A percentile compares a stretch with the other conserved stretches of the same genome.
phyloP scores from a whole-genome alignment of 2,329 filamentous ascomycete species.

The Rhytidhysteron rufulum region DNA sequence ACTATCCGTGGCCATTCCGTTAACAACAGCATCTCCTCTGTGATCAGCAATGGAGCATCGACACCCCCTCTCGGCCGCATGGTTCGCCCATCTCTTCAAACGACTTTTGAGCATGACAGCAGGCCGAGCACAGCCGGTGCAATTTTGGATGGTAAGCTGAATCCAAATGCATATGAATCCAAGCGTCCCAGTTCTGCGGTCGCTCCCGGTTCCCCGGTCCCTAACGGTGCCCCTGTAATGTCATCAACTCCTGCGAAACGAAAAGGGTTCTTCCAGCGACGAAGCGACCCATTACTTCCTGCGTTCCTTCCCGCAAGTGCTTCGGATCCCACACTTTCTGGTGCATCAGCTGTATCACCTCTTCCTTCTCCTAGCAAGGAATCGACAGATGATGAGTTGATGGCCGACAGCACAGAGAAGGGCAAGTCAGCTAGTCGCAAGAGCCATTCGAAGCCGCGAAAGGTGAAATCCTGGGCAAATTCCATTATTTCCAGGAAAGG shows the following conservation, averaged over 20 bases:
- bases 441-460: conserved; percentile 54
- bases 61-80: conserved; percentile 44
- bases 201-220: conserved; percentile 17
- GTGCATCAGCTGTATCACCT: conserved; percentile 18
- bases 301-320: conserved; percentile 23
- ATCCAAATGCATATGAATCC: conserved; percentile 16
- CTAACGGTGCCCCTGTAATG: conserved; percentile 12
- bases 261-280: conserved; percentile 38
- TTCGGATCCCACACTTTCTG: conserved; percentile 33
- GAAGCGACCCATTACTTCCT: conserved; percentile 33
- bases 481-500: conserved; percentile 63
- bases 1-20: conserved; percentile 70
- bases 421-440: conserved; percentile 48
- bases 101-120: conserved; percentile 38
- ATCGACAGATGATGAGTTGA: conserved; percentile 22
- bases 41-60: conserved; percentile 59
- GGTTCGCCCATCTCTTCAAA: conserved; percentile 34
- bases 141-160: conserved; percentile 51
- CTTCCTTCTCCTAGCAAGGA: conserved; percentile 19
- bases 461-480: conserved; percentile 70
- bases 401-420: conserved; percentile 41
- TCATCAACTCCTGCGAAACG: conserved; percentile 25
- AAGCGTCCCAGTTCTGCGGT: conserved; percentile 37
- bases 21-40: conserved; percentile 75
- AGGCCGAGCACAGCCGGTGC: conserved; percentile 69